Base-by-base conservation (phyloP, 2,329 filamentous ascomycete species). In the Paraconiothyrium brasiliense region DNA sequence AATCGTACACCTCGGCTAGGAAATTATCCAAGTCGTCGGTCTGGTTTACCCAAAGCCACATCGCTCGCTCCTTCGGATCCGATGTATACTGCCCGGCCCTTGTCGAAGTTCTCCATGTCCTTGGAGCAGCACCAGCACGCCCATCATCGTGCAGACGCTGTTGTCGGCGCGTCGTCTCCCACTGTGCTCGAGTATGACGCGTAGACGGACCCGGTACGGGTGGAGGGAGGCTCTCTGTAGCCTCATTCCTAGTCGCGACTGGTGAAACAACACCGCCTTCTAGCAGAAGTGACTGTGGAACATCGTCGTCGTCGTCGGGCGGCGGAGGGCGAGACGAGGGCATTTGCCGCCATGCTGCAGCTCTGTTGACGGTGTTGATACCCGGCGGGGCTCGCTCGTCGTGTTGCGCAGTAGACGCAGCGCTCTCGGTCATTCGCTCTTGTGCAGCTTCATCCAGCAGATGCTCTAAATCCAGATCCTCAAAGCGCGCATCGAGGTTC, bases 21-120 rank as follows among this genome's bases (percentile, higher is more conserved):
- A 97, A 97, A 70, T 89, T 90, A 78, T 97, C 94, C 57, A 97
- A 83, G 73, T 97, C 95, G 41, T 56, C 54, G 39, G 92, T 88
- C 60, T 95, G 92, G 72, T 97, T 97, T 58, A 92, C 92, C 92
- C 94, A 97, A 79, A 92, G 87, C 90, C 93, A 97, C 82, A 97
- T 87, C 3, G 94, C 93, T 77, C 90, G 91, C 73, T 94, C 91
- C 77, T 89, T 89, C 0, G 88, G 86, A 70, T 87, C 86, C 32
- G 84, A 67, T 13, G 71, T 70, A 27, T 76, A 73, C 41, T 72
- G 70, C 4, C 71, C 70, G 2, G 68, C 62, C 51, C 73, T 65
- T 5, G 63, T 67, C 11, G 69, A 63, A 39, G 68, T 60, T 9
- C 63, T 66, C 72, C 73, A 76, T 3, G 67, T 62, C 11, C 65